Base-by-base conservation (phyloP, 176 grass and related monocot genomes). In the Rhipidocladum racemiflorum region DNA sequence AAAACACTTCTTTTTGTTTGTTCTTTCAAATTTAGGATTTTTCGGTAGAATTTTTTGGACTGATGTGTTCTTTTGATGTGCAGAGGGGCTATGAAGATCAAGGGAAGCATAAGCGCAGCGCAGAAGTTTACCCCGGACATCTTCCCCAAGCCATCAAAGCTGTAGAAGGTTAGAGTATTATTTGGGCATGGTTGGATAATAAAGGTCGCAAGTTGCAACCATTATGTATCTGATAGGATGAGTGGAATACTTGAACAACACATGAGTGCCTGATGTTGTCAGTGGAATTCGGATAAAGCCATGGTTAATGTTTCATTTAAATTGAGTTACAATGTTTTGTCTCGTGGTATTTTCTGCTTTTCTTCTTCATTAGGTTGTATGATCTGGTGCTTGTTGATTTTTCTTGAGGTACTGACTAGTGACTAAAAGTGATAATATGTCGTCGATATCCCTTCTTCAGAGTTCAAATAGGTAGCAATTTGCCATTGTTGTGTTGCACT, bases 51-150 rank as follows among this genome's bases (percentile, higher is more conserved):
- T 53, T 40, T 20, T 61, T 73, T 8, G 3, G 78, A 24, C 60
- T 70, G 69, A 50, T 73, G 9, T 57, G 51, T 40, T 84, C 7
- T 84, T 17, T 16, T 79, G 29, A 20, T 39, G 57, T 81, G 68
- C 88, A 93, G 91, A 56, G 94, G 94, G 11, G 78, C 75, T 32
- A 97, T 97, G 71, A 97, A 97, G 81, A 97, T 97, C 54, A 97
- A 97, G 79, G 94, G 94, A 49, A 93, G 90, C 62, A 93, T 93
- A 39, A 80, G 63, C 54, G 90, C 94, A 0, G 94, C 94, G 0
- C 90, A 93, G 81, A 97, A 93, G 62, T 97, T 97, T 73, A 93
- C 88, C 9, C 93, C 88, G 23, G 93, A 89, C 50, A 97, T 97
- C 74, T 97, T 97, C 81, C 93, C 93, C 53, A 97, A 93, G 76